Percentiles rank a stretch among this genome's conserved stretches.
Evolutionary conservation across 305 asterid species (phyloP).

Genomic region (Striga hermonthica): DNA sequence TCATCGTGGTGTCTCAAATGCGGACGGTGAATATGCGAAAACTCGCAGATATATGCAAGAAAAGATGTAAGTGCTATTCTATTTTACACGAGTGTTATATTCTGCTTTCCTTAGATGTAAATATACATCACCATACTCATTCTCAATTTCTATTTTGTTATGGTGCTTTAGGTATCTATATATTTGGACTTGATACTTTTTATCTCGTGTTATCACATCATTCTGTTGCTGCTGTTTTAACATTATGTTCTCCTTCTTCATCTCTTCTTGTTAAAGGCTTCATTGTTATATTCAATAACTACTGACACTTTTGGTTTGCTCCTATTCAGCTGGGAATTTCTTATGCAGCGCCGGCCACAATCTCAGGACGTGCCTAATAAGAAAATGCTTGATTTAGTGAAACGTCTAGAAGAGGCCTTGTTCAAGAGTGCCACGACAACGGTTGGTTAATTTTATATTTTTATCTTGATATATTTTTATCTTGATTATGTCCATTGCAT

Average conservation of each 20-base stretch:
- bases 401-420: conserved; percentile 81
- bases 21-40: conserved; percentile 50
- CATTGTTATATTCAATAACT: background rate
- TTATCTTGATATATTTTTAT: conserved; percentile 6
- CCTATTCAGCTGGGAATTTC: conserved; percentile 58
- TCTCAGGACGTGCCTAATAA: conserved; percentile 47
- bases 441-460: conserved; percentile 46
- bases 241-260: background rate
- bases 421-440: conserved; percentile 68
- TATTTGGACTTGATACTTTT: too few relatives aligned
- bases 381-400: conserved; percentile 65
- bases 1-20: conserved; percentile 43
- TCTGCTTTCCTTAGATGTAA: background rate
- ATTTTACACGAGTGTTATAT: background rate
- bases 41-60: conserved; percentile 57
- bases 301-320: conserved; percentile 27
- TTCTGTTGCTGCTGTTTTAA: too few relatives aligned
- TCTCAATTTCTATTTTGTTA: background rate
- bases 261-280: background rate
- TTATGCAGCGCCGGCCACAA: conserved; percentile 63
- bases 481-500: too few relatives aligned
- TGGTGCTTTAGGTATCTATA: background rate
- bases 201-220: too few relatives aligned
- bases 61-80: conserved; percentile 62
- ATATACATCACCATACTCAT: conserved; percentile 6